Evolutionary conservation across 371 early-diverging fungal species (phyloP), one percentile per base, ranked within the genome.

Genomic region (Rhizomucor pusillus): DNA sequence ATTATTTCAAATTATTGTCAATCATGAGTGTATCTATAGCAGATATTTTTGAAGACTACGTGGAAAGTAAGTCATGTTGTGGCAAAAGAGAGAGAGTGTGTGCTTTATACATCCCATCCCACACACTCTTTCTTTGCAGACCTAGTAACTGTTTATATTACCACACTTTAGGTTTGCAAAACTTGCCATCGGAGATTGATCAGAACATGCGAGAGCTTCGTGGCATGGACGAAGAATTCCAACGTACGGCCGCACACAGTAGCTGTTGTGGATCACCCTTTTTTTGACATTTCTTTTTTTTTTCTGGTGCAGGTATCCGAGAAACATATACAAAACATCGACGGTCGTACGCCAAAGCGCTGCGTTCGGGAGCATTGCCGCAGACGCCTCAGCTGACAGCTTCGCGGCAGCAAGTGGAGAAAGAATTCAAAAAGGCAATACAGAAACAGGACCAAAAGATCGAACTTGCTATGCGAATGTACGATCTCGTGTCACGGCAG

Each of bases 131-230:
- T 5, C 50, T 50, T 34, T 16, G 18, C 47, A 47, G 47, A 9
- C 37, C 37, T 11, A 37, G 37, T 37, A 37, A 37, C 11, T 23
- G 33, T 47, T 24, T 47, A n/a, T 13, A 24, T 14, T 16, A 24
- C 19, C 10, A 16, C 18, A 50, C 16, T 41, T 33, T 55, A 77
- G 77, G 75, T 59, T 54, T 78, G 23, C 71, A 72, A 46, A 75
- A 73, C 43, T 56, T 78, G n/a, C 79, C 79, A 13, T 62, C 67
- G 41, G 79, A 78, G 52, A 73, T 78, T 43, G 75, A 78, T 49
- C 79, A 78, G 54, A 75, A 75, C 48, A 78, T 78, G 79, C 75
- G 70, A 47, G 79, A 78, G 36, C 56, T 78, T 24, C 71, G 79
- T 52, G 60, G 70, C 37, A 78, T 78, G 79, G 79, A 78, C 52